These are phyloP conservation scores for Elongisporangium undulatum DNA, from an alignment of 352 stramenopile genomes.

Conservation along the genomic window DNA sequence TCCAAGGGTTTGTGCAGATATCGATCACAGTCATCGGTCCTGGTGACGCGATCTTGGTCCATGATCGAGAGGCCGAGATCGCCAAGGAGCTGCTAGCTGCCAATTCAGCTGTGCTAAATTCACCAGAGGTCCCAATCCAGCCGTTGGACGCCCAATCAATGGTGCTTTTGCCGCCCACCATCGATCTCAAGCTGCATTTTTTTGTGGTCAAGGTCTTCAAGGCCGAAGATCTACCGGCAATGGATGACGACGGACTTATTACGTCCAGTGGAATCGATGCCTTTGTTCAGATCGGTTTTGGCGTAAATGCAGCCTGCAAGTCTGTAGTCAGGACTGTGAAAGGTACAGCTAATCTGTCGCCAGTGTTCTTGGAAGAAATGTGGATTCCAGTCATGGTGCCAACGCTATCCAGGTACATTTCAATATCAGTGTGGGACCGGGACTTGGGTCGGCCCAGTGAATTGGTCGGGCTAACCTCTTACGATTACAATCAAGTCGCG, in stretches of 20 bases:
- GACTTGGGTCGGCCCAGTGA: slow-evolving; percentile 68
- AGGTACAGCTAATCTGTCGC: slow-evolving; percentile 33
- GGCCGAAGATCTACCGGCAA: slow-evolving; percentile 76
- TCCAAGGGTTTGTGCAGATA: slow-evolving; percentile 78
- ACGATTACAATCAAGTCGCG: slow-evolving; percentile 70
- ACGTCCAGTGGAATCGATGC: slow-evolving; percentile 76
- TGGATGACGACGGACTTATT: slow-evolving; percentile 54
- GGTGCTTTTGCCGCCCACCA: slow-evolving; percentile 64
- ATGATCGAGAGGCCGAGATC: slow-evolving; percentile 68
- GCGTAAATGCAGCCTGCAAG: slow-evolving; percentile 32
- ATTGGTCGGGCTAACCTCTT: slow-evolving; percentile 56
- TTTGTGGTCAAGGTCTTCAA: slow-evolving; percentile 74
- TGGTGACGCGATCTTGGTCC: slow-evolving; percentile 57
- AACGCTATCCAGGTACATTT: slow-evolving; percentile 69
- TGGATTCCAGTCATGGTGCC: slow-evolving; percentile 83
- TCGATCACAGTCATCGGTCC: slow-evolving; percentile 67
- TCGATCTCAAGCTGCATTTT: slow-evolving; percentile 78
- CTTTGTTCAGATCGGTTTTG: slow-evolving; percentile 74
- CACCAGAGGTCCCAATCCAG: slow-evolving; percentile 1
- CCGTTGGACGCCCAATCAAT: slow-evolving; percentile 26
- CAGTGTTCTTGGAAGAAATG: slow-evolving; percentile 74
- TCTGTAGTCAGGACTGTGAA: slow-evolving; percentile 62
- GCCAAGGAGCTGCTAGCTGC: slow-evolving; percentile 38
- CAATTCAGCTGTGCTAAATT: background rate
- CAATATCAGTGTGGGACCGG: slow-evolving; percentile 76